phyloP scores from a whole-genome alignment of 768 basidiomycete species.

The Suillus subluteus region DNA sequence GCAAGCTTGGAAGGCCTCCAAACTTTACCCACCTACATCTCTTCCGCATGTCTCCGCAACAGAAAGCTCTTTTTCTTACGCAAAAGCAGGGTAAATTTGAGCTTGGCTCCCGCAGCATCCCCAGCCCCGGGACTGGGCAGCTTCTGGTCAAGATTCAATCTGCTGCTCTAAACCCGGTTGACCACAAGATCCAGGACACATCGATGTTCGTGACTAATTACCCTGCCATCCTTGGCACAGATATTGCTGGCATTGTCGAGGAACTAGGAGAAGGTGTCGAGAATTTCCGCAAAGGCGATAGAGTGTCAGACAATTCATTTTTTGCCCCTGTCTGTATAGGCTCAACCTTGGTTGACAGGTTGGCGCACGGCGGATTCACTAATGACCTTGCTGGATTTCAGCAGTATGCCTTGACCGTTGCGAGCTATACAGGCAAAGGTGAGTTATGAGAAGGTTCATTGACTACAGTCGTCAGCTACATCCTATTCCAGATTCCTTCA shows the following conservation, averaged over 20 bases:
- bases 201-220: constrained; percentile 35
- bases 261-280: constrained; percentile 42
- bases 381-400: constrained; percentile 41
- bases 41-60: too few relatives aligned
- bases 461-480: neutral
- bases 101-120: too few relatives aligned
- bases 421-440: constrained; percentile 44
- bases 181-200: too few relatives aligned
- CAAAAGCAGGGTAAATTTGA: too few relatives aligned
- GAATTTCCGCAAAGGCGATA: constrained; percentile 41
- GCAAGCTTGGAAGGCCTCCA: too few relatives aligned
- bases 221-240: constrained; percentile 29
- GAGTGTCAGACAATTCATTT: constrained; percentile 34
- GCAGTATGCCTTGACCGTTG: constrained; percentile 40
- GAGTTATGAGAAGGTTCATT: neutral
- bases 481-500: constrained; percentile 44
- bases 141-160: too few relatives aligned
- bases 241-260: constrained; percentile 40
- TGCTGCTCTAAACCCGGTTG: too few relatives aligned
- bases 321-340: constrained; percentile 18
- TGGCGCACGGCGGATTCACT: constrained; percentile 33
- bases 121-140: too few relatives aligned
- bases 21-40: too few relatives aligned
- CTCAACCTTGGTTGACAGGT: constrained; percentile 27
- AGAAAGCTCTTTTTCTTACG: too few relatives aligned